These are phyloP conservation scores for Pontederia crassipes DNA, from an alignment of 176 grass and related monocot species.

Conservation along the genomic window DNA sequence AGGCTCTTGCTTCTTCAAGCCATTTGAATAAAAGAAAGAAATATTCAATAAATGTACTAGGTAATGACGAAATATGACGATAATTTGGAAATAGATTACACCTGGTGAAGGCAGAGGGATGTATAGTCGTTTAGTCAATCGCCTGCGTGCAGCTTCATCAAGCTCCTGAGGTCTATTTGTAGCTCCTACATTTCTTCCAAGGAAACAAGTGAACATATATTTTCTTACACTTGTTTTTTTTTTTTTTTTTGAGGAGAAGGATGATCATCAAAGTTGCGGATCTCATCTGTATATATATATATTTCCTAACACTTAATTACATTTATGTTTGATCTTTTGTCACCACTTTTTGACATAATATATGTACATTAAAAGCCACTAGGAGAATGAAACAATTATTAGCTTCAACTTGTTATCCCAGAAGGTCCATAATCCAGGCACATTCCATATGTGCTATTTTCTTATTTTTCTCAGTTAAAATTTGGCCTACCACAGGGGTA, in stretches of 20 bases:
- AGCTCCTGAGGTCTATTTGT: conserved; percentile 97
- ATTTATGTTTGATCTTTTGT: too few species aligned
- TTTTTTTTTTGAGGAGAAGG: too few species aligned
- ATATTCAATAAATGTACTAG: neutral
- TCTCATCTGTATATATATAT: neutral
- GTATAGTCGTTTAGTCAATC: conserved; percentile 84
- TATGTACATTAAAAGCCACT: too few species aligned
- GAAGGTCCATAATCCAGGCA: too few species aligned
- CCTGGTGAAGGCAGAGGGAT: conserved; percentile 95
- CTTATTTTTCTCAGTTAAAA: too few species aligned
- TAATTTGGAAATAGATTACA: conserved; percentile 20
- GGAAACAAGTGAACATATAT: neutral
- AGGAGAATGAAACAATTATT: too few species aligned
- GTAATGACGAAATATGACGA: neutral
- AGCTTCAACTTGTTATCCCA: too few species aligned
- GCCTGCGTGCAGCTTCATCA: conserved; percentile 92
- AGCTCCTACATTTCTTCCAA: conserved; percentile 47
- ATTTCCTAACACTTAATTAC: neutral
- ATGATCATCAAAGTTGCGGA: too few species aligned
- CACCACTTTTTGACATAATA: too few species aligned
- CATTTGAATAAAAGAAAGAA: neutral
- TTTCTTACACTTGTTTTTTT: too few species aligned
- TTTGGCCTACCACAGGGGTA: too few species aligned
- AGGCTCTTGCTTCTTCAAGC: conserved; percentile 73
- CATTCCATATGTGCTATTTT: too few species aligned